Evolutionary conservation across 352 stramenopile genomes (phyloP), one percentile per base, ranked within the genome.

Genomic region (Phytopythium oedochilum): DNA sequence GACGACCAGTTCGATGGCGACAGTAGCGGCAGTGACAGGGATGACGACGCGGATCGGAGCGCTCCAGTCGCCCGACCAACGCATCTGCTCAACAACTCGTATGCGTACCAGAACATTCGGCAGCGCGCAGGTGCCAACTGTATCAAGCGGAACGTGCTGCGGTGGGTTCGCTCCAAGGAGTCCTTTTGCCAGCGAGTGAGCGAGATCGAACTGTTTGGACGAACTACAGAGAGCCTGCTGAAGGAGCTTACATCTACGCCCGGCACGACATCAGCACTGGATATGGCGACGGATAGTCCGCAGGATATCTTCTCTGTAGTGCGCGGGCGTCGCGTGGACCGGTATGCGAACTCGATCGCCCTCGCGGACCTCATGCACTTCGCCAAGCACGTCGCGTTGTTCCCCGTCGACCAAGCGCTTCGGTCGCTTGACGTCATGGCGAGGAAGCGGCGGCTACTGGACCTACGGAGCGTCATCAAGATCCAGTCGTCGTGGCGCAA

Each of bases 351-450:
- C 26, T 70, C 57, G 36, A 88, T 90, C 22, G 64, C 66, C 9
- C 85, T 90, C 39, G 63, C 56, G 14, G 73, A 88, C 28, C 55
- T 90, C 5, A 78, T 88, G 50, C 71, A 74, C 5, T 90, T 83
- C 43, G 73, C 75, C 25, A 87, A 88, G 55, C 73, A 90, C 64
- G 60, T 90, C 36, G 77, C 77, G 18, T 54, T 88, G 28, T 88
- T 83, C 39, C 70, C 80, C 1, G 71, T 90, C 1, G 80, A 90
- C 46, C 71, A 90, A 25, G 80, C 77, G 11, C 49, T 90, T 12
- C 73, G 80, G 0, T 64, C 66, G 10, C 65, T 88, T 12, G 71
- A 83, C n/a, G 70, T 73, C 31, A 64, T 88, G n/a, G 68, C 79
- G 31, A 61, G 53, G 55, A 84, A 83, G 31, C 71, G 72, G 12